Base-by-base conservation (phyloP, 805 yeast genomes). In the Saturnispora besseyi region DNA sequence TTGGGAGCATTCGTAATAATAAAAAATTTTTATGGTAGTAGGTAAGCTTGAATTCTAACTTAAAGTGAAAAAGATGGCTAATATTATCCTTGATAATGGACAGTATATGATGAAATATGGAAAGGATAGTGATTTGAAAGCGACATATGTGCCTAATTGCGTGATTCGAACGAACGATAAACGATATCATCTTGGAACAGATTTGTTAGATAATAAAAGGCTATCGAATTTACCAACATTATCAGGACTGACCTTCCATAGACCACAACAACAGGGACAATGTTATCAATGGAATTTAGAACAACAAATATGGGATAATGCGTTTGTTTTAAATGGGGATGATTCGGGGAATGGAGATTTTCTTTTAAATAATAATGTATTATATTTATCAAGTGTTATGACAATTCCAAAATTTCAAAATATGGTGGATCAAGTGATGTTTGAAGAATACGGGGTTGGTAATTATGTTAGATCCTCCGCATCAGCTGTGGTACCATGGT, bases 211-310 rank as follows among this genome's bases (percentile, higher is more conserved):
- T 3, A 50, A 45, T 11, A 44, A 50, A 44, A 48, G 43, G 5
- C 18, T 91, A 44, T 78, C 76, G 52, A 93, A 89, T 60, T 81
- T 80, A 34, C 44, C 56, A n/a, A 13, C 49, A 8, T 21, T 54
- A 18, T 80, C 95, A 0, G 87, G 89, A 0, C 73, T 90, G 5
- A 74, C 75, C 21, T 78, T 84, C 65, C 76, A 84, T 53, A 71
- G 98, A 49, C 97, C 99, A 0, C 79, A 80, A 51, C 96, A 89
- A 55, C 81, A 83, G 57, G 97, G 97, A 3, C 95, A 90, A 57
- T 69, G 93, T 46, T 80, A 82, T 0, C 87, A 91, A 36, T 93
- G 98, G 99, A 96, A 87, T 55, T 69, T 86, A 2, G 89, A 93
- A 62, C 84, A 84, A 59, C 82, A 84, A 22, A 76, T 93, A 2